Evolutionary conservation across 2,329 filamentous ascomycete species (phyloP), one percentile per base, ranked within the genome.

Genomic region (Fonsecaea pugnacius): DNA sequence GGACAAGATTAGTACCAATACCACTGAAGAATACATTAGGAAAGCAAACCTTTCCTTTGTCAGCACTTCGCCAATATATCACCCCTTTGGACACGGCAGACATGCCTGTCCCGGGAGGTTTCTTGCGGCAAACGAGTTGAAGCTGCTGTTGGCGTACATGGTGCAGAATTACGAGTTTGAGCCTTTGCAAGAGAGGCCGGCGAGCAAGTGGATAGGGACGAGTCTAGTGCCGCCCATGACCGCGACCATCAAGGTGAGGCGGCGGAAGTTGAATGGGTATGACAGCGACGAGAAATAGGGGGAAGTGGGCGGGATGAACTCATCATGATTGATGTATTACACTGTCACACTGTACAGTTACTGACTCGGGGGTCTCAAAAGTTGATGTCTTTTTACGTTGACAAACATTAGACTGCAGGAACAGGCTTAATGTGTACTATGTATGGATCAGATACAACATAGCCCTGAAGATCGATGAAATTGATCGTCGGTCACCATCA

Each of bases 61-160:
- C 12, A 83, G 83, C 4, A 85, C 84, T 1, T 82, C 80, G 38
- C 76, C 81, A 40, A 72, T 75, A 7, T 82, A 84, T 68, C 71
- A 87, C 21, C 76, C 82, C 0, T 88, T 87, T 72, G 84, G 85
- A 0, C 83, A 86, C 65, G 85, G 85, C 7, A 76, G 81, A 66
- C 84, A 87, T 71, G 72, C 74, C 40, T 76, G 74, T 63, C 73
- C 74, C 3, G 74, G 74, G 9, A 66, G 74, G n/a, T 75, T 73
- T 59, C 75, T 73, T 52, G 74, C 73, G 0, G 66, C 67, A 4
- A 66, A 69, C 46, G 65, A 72, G 63, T 60, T 72, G 18, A 76
- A 75, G 64, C 67, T 74, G 33, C 53, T 70, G 8, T 58, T 76
- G 14, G 68, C 65, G 9, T 72, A 74, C 60, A 67, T 75, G 35